Evolutionary conservation across 257 asterid species (phyloP).

Genomic region (Solanum chiquidenum): DNA sequence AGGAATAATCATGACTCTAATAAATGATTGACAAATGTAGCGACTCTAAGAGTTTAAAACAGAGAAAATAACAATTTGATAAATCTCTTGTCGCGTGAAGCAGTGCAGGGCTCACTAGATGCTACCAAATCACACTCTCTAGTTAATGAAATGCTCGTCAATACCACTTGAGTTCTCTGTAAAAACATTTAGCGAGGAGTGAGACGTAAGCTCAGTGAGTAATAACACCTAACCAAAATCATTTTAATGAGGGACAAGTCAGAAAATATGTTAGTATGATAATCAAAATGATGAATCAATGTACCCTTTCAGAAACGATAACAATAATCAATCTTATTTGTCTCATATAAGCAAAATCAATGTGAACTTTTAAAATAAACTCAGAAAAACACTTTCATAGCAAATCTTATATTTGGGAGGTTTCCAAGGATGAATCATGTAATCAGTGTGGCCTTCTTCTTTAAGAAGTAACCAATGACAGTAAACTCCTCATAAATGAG

Average conservation of each 20-base stretch:
- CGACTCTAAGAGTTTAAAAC: no score
- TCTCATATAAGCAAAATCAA: no score
- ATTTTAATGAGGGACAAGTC: neutral
- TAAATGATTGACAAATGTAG: no score
- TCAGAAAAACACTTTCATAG: neutral
- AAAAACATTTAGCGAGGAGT: no score
- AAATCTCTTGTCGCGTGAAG: neutral
- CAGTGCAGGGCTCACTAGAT: neutral
- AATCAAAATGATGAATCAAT: neutral
- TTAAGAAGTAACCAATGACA: neutral
- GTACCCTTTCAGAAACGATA: neutral
- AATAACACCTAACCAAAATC: neutral
- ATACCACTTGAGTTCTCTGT: neutral
- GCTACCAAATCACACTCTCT: neutral
- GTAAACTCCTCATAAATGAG: neutral
- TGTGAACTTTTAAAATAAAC: no score
- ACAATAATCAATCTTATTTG: neutral
- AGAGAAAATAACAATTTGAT: neutral
- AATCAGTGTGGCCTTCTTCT: neutral
- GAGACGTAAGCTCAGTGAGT: neutral
- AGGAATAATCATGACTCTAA: no score
- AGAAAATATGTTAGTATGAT: no score
- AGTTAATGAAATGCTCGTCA: neutral
- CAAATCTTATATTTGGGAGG: neutral
- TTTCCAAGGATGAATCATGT: neutral